Percentiles rank a stretch among this genome's conserved stretches.
These are phyloP conservation scores for Galerina marginata DNA, from an alignment of 768 basidiomycete species.

Conservation along the genomic window DNA sequence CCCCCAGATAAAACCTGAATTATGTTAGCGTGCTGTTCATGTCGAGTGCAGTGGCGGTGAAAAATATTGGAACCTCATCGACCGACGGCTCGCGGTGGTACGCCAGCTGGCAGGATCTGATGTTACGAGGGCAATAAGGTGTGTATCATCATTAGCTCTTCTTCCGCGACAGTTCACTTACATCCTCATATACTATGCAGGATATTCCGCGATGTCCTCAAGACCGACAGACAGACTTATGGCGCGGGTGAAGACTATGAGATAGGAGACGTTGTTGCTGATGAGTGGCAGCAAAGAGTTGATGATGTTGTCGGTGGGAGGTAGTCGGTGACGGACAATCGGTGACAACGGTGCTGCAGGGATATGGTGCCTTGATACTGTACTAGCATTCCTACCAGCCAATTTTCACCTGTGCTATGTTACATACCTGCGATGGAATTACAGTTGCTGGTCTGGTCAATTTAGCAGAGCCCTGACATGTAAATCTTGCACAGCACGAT, in stretches of 20 bases:
- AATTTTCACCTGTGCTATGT: background rate
- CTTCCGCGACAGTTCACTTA: background rate
- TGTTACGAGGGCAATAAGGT: slow-evolving; percentile 2
- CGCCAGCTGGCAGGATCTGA: slow-evolving; percentile 4
- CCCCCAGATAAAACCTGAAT: background rate
- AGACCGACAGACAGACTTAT: slow-evolving; percentile 6
- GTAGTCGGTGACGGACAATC: background rate
- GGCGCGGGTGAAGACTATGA: slow-evolving; percentile 13
- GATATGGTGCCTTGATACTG: background rate
- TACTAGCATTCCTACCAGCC: background rate
- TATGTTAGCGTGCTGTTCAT: slow-evolving; percentile 9
- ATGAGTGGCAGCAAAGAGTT: slow-evolving; percentile 17
- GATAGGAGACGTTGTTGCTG: slow-evolving; percentile 8
- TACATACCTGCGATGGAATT: background rate
- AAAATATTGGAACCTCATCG: slow-evolving; percentile 18
- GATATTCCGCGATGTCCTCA: slow-evolving; percentile 8
- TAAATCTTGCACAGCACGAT: background rate
- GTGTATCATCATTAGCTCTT: background rate
- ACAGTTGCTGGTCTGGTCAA: background rate
- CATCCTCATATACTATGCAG: background rate
- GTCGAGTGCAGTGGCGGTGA: slow-evolving; percentile 14
- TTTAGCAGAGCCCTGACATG: background rate
- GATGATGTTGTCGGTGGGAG: slow-evolving; percentile 13
- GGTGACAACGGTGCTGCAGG: too few relatives aligned
- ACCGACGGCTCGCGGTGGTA: slow-evolving; percentile 14